phyloP scores from a whole-genome alignment of 2,329 filamentous ascomycete genomes.

The Cryphonectria carpinicola region DNA sequence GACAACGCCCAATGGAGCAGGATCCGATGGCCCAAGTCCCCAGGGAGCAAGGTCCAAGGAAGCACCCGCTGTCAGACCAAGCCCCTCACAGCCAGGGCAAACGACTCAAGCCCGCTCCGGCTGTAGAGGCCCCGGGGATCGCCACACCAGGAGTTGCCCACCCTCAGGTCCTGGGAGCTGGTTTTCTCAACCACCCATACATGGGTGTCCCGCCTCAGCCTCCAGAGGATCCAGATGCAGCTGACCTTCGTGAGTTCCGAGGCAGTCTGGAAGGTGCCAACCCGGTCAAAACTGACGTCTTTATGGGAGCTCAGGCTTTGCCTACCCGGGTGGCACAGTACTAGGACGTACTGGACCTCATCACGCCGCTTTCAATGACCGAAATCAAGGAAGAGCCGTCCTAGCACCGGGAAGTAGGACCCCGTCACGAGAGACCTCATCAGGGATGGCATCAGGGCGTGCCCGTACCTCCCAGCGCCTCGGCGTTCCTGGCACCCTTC shows the following conservation, averaged over 20 bases:
- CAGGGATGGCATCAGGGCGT: neutral
- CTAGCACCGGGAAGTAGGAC: neutral
- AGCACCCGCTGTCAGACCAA: neutral
- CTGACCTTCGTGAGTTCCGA: neutral
- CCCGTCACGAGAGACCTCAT: neutral
- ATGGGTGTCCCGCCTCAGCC: neutral
- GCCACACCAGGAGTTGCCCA: neutral
- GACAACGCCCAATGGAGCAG: neutral
- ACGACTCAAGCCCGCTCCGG: neutral
- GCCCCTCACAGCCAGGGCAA: neutral
- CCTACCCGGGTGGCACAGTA: neutral
- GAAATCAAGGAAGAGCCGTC: neutral
- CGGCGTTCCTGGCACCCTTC: constrained; percentile 35
- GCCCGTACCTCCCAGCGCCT: neutral
- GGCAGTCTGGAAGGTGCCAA: neutral
- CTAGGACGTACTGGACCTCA: neutral
- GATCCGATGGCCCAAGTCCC: neutral
- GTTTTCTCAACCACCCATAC: neutral
- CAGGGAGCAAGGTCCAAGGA: neutral
- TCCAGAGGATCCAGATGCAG: neutral
- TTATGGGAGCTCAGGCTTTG: neutral
- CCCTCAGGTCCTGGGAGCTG: neutral
- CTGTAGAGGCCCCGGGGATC: neutral
- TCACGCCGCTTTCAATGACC: neutral
- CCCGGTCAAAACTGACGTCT: neutral